These are phyloP conservation scores for Daldinia childiae DNA, from an alignment of 495 filamentous ascomycete species.

Conservation along the genomic window DNA sequence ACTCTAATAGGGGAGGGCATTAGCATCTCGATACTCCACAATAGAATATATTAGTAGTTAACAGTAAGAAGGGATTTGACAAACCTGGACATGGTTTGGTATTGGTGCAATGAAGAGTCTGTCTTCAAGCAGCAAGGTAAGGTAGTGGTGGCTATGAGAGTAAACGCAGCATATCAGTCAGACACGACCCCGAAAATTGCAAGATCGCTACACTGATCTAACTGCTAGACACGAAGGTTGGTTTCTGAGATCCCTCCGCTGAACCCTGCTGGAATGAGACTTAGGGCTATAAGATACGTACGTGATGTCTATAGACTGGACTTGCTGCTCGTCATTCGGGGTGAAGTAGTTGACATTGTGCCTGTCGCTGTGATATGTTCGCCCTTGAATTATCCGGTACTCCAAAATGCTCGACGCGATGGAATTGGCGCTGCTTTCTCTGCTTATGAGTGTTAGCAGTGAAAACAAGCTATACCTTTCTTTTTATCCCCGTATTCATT, in stretches of 20 bases:
- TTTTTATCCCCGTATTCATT: not conserved
- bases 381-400: constrained; percentile 55
- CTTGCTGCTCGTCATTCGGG: constrained; percentile 49
- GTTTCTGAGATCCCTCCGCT: not conserved
- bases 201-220: not conserved
- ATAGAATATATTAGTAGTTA: not conserved
- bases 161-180: constrained; percentile 3
- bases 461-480: not conserved
- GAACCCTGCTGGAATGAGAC: not conserved
- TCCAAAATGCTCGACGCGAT: constrained; percentile 57
- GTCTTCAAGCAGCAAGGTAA: constrained; percentile 50
- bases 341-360: constrained; percentile 41
- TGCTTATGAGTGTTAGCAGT: constrained; percentile 21
- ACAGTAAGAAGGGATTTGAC: not conserved
- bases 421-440: constrained; percentile 52
- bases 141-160: constrained; percentile 46
- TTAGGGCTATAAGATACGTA: constrained; percentile 9
- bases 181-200: not conserved
- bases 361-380: constrained; percentile 50
- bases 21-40: not conserved
- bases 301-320: constrained; percentile 49
- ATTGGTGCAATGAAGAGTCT: constrained; percentile 69
- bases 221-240: not conserved
- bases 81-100: constrained; percentile 35
- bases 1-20: constrained; percentile 40